These are phyloP conservation scores for Boletus pseudo-olivaceus DNA, from an alignment of 768 basidiomycete genomes.

Conservation along the genomic window DNA sequence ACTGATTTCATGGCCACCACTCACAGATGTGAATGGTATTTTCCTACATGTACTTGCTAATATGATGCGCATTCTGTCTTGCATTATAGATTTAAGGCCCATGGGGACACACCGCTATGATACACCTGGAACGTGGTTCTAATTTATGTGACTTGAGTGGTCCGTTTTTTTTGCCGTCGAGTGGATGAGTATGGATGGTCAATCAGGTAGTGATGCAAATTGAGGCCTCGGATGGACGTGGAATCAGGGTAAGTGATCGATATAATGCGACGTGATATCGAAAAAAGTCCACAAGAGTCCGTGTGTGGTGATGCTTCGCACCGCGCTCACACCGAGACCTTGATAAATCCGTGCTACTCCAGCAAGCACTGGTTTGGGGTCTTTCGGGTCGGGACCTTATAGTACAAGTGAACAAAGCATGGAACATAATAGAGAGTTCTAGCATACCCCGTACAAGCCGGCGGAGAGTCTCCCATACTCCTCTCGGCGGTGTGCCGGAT, in stretches of 20 bases:
- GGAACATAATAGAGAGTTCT: not conserved
- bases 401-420: slow-evolving; percentile 1
- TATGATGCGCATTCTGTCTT: slow-evolving; percentile 2
- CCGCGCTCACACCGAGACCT: slow-evolving; percentile 90
- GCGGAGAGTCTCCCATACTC: slow-evolving; percentile 67
- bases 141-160: slow-evolving; percentile 11
- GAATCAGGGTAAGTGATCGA: slow-evolving; percentile 53
- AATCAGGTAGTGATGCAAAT: slow-evolving; percentile 3
- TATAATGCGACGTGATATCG: slow-evolving; percentile 72
- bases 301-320: slow-evolving; percentile 90
- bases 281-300: slow-evolving; percentile 93
- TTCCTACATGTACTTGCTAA: slow-evolving; percentile 2
- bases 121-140: slow-evolving; percentile 23
- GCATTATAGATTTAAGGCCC: slow-evolving; percentile 9
- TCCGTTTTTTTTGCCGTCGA: slow-evolving; percentile 4
- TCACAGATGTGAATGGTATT: not conserved
- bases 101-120: slow-evolving; percentile 16
- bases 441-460: slow-evolving; percentile 75
- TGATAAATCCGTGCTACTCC: slow-evolving; percentile 87
- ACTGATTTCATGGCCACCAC: not conserved
- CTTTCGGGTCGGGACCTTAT: slow-evolving; percentile 71
- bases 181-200: slow-evolving; percentile 11
- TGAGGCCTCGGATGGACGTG: slow-evolving; percentile 1
- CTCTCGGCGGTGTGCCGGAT: slow-evolving; percentile 70
- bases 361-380: slow-evolving; percentile 70